A percentile compares a stretch with the other conserved stretches of the same genome.
phyloP scores from a whole-genome alignment of 192 early-diverging fungal species.

The Gonapodya prolifera region DNA sequence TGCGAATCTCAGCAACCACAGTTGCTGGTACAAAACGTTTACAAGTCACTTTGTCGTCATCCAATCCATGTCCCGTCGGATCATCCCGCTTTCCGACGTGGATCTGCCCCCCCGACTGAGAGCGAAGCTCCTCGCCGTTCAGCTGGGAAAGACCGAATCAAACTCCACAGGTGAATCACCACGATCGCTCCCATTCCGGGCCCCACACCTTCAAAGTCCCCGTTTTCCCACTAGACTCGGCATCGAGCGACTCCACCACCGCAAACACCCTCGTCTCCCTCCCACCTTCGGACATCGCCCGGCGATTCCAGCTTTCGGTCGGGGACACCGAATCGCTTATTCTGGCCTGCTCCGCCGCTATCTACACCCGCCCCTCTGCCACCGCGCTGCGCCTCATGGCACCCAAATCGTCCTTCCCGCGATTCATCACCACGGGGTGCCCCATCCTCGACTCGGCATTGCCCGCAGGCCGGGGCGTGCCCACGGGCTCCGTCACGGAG shows the following conservation, averaged over 20 bases:
- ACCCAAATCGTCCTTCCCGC: not conserved
- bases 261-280: not conserved
- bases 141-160: too few species aligned
- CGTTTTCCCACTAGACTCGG: too few species aligned
- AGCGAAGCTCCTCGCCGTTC: not conserved
- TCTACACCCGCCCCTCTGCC: not conserved
- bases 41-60: too few species aligned
- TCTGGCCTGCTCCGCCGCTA: not conserved
- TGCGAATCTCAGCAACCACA: too few species aligned
- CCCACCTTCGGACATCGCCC: not conserved
- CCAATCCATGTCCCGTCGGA: too few species aligned
- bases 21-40: too few species aligned
- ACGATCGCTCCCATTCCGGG: too few species aligned
- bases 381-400: not conserved
- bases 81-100: not conserved
- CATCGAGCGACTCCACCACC: too few species aligned
- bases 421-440: not conserved
- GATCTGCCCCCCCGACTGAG: not conserved
- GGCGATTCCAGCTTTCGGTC: not conserved
- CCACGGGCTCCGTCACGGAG: constrained; percentile 2
- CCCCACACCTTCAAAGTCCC: too few species aligned
- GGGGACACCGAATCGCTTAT: not conserved
- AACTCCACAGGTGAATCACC: too few species aligned
- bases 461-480: not conserved
- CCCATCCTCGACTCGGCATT: not conserved